Conservation (phyloP, 331 rosid genomes). For the Erythrophleum ivorense region DNA sequence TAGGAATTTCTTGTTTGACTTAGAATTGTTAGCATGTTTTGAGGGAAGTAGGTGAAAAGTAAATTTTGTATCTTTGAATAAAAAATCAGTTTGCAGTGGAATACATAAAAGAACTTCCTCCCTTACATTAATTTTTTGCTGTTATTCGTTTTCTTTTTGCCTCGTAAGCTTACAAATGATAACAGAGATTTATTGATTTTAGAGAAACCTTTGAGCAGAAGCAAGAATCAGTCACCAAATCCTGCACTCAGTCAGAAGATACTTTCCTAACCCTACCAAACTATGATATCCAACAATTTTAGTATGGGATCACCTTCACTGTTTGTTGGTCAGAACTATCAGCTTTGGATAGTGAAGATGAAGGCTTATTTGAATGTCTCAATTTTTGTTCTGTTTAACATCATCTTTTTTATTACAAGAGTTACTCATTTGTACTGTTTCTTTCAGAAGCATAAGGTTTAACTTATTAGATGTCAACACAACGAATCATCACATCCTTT, state of each 20-base stretch:
- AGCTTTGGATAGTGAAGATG: background rate
- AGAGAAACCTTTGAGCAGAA: background rate
- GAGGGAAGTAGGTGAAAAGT: background rate
- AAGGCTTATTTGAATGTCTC: background rate
- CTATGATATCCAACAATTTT: background rate
- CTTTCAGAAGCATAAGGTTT: background rate
- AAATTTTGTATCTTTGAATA: background rate
- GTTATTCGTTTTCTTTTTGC: background rate
- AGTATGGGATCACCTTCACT: too few relatives aligned
- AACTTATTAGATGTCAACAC: background rate
- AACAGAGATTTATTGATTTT: background rate
- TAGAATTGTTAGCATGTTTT: background rate
- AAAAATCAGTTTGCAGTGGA: background rate
- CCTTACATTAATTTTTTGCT: background rate
- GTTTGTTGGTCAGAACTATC: too few relatives aligned
- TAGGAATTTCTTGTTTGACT: background rate
- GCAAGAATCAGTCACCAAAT: background rate
- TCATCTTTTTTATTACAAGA: background rate
- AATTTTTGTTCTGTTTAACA: background rate
- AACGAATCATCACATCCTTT: background rate
- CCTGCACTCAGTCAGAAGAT: background rate
- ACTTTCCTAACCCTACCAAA: background rate
- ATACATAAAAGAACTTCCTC: background rate
- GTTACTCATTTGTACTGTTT: background rate
- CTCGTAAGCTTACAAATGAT: background rate